Evolutionary conservation across 148 eudicot genomes (phyloP), one percentile per base, ranked within the genome.

Genomic region (Spergularia bocconei): DNA sequence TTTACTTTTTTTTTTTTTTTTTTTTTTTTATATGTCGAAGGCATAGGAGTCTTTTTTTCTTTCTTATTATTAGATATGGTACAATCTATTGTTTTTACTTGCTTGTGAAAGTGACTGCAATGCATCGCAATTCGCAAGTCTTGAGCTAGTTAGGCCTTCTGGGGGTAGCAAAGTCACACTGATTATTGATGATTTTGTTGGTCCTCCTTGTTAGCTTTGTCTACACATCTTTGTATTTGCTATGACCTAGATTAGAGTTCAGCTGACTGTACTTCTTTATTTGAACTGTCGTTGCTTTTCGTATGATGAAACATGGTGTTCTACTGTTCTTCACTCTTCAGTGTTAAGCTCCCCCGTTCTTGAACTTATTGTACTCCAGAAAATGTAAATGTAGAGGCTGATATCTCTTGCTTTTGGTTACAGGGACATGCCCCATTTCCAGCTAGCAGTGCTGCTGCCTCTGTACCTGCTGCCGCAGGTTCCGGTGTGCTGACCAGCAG

Each of bases 361-460:
- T 29, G 17, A 63, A 17, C n/a, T 72, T 12, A 25, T 57, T 17
- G 5, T 11, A 53, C 3, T 15, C 9, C 41, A 36, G 6, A 13
- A 51, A 48, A 58, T 64, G 39, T 38, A 50, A 48, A 50, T 6
- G 44, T 51, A 1, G 51, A 69, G 17, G 14, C 48, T 58, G 48
- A 23, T 17, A 0, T 38, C 68, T 69, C 39, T 29, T 65, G 67
- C 38, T 65, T 73, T 79, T 54, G 23, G 48, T 67, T 7, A 57
- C 86, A 90, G 91, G 92, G 74, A 21, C 89, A 79, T 75, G 80
- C 68, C 44, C 66, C 85, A 14, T 84, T 71, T 73, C 78, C 88
- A 47, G 80, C 78, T 16, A 82, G 80, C 47, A 80, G 69, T 61
- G 80, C 78, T 44, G 80, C 63, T 69, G 78, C 81, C 20, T 55